Evolutionary conservation across 768 basidiomycete genomes (phyloP).

Genomic region (Sporobolomyces roseus): DNA sequence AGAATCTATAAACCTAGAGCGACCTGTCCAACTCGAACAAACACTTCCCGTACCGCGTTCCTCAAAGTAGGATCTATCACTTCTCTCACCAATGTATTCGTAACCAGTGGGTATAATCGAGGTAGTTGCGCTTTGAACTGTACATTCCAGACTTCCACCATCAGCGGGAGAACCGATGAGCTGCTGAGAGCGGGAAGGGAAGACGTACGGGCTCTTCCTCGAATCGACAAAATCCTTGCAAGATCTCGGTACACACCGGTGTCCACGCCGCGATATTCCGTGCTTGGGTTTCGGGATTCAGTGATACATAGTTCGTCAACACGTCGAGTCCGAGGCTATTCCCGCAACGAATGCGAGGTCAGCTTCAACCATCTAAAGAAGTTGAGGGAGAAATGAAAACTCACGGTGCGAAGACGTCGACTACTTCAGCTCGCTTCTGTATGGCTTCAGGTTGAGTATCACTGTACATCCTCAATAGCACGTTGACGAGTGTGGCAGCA

Average conservation of each 20-base stretch:
- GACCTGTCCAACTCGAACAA: slow-evolving; percentile 48
- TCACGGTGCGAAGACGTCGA: slow-evolving; percentile 64
- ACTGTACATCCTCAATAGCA: slow-evolving; percentile 87
- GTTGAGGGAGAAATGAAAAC: slow-evolving; percentile 51
- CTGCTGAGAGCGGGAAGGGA: neutral
- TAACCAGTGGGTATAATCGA: slow-evolving; percentile 82
- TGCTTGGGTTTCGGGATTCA: slow-evolving; percentile 82
- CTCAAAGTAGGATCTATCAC: slow-evolving; percentile 73
- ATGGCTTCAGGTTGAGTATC: slow-evolving; percentile 78
- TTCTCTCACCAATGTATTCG: slow-evolving; percentile 78
- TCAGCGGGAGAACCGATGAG: neutral
- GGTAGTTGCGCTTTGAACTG: slow-evolving; percentile 86
- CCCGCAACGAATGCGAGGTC: slow-evolving; percentile 61
- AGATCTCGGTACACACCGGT: slow-evolving; percentile 92
- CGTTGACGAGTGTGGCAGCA: slow-evolving; percentile 87
- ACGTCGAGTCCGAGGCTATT: slow-evolving; percentile 78
- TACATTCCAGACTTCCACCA: neutral
- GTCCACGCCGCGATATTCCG: slow-evolving; percentile 98
- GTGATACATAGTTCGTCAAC: slow-evolving; percentile 80
- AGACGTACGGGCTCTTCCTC: slow-evolving; percentile 80
- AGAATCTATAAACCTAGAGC: slow-evolving; percentile 20
- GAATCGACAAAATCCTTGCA: slow-evolving; percentile 82
- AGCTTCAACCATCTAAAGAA: slow-evolving; percentile 49
- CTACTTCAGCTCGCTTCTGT: slow-evolving; percentile 58
- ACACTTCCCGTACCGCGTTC: slow-evolving; percentile 70